Conservation (phyloP, 1,139 yeast species). For the Diutina mesorugosa region DNA sequence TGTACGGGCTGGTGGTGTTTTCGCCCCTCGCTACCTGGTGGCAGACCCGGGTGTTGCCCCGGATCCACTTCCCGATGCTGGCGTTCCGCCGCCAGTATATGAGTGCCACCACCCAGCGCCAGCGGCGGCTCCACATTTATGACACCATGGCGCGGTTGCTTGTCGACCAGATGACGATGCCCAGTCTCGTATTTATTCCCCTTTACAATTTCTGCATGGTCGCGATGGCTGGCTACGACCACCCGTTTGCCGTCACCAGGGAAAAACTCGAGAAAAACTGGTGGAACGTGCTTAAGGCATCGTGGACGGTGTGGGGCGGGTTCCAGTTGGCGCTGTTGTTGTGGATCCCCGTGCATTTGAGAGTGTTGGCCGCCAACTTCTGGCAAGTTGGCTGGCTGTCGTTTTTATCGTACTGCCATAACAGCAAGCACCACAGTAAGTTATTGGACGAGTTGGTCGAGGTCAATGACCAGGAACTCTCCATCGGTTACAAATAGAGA, state of each 20-base stretch:
- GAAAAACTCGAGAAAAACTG: conserved; percentile 26
- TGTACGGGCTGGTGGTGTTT: conserved; percentile 68
- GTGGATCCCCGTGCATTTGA: conserved; percentile 27
- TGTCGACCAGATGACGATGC: conserved; percentile 22
- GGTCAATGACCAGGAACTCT: conserved; percentile 19
- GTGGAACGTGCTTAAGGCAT: conserved; percentile 29
- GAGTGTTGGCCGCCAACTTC: conserved; percentile 25
- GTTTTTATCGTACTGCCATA: conserved; percentile 30
- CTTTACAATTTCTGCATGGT: conserved; percentile 30
- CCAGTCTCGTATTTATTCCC: conserved; percentile 30
- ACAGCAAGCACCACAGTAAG: conserved; percentile 32
- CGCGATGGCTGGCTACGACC: conserved; percentile 21
- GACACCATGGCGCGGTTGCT: conserved; percentile 25
- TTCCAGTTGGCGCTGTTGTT: conserved; percentile 27
- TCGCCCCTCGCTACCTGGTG: conserved; percentile 66
- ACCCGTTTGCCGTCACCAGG: conserved; percentile 20
- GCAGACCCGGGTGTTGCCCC: conserved; percentile 47
- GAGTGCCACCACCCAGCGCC: conserved; percentile 5
- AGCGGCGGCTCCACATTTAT: conserved; percentile 10
- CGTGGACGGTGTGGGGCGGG: conserved; percentile 34
- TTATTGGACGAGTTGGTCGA: conserved; percentile 27
- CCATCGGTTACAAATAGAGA: conserved; percentile 15
- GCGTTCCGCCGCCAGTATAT: conserved; percentile 4
- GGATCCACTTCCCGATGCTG: conserved; percentile 28
- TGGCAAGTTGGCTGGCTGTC: conserved; percentile 36